Evolutionary conservation across 1,284 basidiomycete genomes (phyloP), one percentile per base, ranked within the genome.

Genomic region (Pseudozyma sp.): DNA sequence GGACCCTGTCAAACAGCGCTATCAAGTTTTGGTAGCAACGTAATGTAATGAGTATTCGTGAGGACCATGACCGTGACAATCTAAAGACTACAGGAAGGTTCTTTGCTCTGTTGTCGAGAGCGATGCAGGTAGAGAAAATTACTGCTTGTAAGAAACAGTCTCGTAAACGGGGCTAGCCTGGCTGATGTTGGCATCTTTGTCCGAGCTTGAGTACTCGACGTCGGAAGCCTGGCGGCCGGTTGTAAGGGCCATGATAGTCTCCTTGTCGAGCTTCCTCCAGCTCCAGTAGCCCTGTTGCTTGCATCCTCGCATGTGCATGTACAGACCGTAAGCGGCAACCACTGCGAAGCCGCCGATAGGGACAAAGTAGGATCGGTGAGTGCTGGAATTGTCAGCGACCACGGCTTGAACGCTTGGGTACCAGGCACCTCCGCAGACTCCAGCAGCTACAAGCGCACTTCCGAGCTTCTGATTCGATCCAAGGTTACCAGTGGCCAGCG

Each of bases 371-470:
- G 71, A 74, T 12, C 51, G 38, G 3, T n/a, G 57, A 7, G 71
- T 74, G n/a, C 19, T 49, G 3, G 59, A 68, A 1, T 79, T 79
- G 80, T 92, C 90, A 12, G 90, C 90, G 55, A 93, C 86, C 10
- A 88, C 88, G 34, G 89, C 92, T 77, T 92, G 91, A 12, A 91
- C 89, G 0, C 90, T 87, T 1, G 92, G 91, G 85, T 90, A 92
- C 88, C 90, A 91, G 19, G 91, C 91, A 59, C 91, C 92, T 55
- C 91, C 91, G 62, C 89, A 90, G 44, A 92, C 90, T 90, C 91
- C 88, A 16, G 57, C 60, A 48, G 72, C 71, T 10, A 77, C 65
- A 16, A 77, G 57, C 0, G 71, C 56, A 19, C 56, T 58, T 0
- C 71, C 75, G 12, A 73, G 58, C 57, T 77, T 77, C 56, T 70